phyloP scores from a whole-genome alignment of 169 alveolate genomes.

The Cardiosporidium cionae region DNA sequence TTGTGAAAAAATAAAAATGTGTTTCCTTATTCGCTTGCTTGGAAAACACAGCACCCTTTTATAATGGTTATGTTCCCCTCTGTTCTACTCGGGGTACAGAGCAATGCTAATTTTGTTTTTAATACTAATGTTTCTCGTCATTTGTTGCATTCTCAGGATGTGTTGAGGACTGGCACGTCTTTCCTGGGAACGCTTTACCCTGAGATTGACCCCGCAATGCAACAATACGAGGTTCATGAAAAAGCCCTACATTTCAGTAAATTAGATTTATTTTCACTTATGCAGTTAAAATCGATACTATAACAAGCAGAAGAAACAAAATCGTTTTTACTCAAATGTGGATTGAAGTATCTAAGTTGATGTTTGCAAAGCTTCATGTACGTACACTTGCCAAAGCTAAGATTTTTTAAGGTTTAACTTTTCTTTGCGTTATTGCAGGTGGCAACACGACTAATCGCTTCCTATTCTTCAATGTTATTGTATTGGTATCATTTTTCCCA shows the following conservation, averaged over 20 bases:
- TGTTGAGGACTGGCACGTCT: conserved; percentile 29
- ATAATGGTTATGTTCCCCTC: too few species aligned
- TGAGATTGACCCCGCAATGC: conserved; percentile 17
- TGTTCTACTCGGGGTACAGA: too few species aligned
- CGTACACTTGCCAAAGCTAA: not conserved
- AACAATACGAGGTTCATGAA: conserved; percentile 9
- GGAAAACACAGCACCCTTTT: too few species aligned
- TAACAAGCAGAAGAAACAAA: not conserved
- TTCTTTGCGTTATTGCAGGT: conserved; percentile 19
- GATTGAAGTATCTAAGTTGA: not conserved
- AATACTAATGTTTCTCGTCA: too few species aligned
- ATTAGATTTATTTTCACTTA: not conserved
- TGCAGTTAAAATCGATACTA: not conserved
- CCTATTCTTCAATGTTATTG: conserved; percentile 47
- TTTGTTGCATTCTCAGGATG: conserved; percentile 28
- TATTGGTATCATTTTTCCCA: conserved; percentile 65
- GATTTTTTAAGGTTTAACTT: not conserved
- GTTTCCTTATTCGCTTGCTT: too few species aligned
- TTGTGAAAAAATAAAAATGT: too few species aligned
- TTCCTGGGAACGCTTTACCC: conserved; percentile 29
- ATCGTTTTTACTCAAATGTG: not conserved
- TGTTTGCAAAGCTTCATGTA: not conserved
- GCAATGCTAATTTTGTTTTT: too few species aligned
- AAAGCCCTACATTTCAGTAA: not conserved
- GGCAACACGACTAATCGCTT: conserved; percentile 34